Percentiles rank a stretch among this genome's conserved stretches.
These are phyloP conservation scores for Beauveria varroae DNA, from an alignment of 2,329 filamentous ascomycete genomes.

Conservation along the genomic window DNA sequence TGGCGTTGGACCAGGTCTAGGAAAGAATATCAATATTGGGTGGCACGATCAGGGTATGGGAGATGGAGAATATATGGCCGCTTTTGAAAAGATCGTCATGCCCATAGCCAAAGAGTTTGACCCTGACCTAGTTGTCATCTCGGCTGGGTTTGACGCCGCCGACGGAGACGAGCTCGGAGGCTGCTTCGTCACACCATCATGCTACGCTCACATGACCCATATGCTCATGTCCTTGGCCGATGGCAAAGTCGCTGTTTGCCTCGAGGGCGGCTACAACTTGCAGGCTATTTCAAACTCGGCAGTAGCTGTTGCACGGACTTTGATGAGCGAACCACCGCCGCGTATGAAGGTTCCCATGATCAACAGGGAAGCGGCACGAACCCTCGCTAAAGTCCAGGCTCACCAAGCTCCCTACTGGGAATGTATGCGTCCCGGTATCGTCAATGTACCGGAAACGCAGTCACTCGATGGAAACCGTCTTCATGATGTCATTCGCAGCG, in stretches of 20 bases:
- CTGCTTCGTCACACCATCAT: slow-evolving; percentile 83
- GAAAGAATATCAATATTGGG: slow-evolving; percentile 59
- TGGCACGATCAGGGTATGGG: slow-evolving; percentile 75
- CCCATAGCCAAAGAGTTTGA: slow-evolving; percentile 90
- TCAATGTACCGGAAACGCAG: slow-evolving; percentile 45
- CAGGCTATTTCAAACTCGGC: slow-evolving; percentile 88
- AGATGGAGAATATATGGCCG: slow-evolving; percentile 92
- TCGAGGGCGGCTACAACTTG: slow-evolving; percentile 95
- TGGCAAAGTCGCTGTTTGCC: slow-evolving; percentile 83
- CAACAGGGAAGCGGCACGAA: slow-evolving; percentile 48
- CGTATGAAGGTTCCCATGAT: slow-evolving; percentile 49
- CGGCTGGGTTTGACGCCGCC: slow-evolving; percentile 92
- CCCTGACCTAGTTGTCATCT: slow-evolving; percentile 90
- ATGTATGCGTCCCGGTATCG: slow-evolving; percentile 67
- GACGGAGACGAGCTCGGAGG: slow-evolving; percentile 87
- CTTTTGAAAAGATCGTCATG: slow-evolving; percentile 95
- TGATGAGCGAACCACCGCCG: slow-evolving; percentile 90
- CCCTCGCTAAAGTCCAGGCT: slow-evolving; percentile 51
- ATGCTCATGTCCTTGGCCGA: slow-evolving; percentile 95
- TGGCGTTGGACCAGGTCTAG: slow-evolving; percentile 46
- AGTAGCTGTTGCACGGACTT: slow-evolving; percentile 78
- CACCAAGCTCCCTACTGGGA: slow-evolving; percentile 72
- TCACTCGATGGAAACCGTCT: slow-evolving; percentile 54
- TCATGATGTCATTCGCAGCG: slow-evolving; percentile 72
- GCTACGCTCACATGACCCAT: slow-evolving; percentile 97